Conservation (phyloP, 2,329 filamentous ascomycete species). For the Emergomyces orientalis region DNA sequence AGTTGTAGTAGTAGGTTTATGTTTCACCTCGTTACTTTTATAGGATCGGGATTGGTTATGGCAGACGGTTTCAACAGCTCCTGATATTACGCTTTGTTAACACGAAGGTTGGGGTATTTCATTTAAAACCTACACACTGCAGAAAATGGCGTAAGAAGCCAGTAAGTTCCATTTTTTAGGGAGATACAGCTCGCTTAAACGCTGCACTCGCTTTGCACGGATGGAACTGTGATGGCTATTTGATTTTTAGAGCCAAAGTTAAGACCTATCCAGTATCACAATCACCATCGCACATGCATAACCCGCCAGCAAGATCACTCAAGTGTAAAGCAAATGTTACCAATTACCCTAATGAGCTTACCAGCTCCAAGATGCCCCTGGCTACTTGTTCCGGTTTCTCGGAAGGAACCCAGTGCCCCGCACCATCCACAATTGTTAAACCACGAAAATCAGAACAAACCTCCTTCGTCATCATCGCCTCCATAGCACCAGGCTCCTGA, state of each 20-base stretch:
- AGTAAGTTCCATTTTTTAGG: background rate
- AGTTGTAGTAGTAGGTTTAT: background rate
- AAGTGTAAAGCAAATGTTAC: background rate
- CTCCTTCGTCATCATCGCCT: constrained; percentile 41
- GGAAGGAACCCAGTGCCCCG: constrained; percentile 63
- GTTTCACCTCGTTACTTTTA: background rate
- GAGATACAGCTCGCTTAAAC: background rate
- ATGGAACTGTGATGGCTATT: background rate
- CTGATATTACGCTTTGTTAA: background rate
- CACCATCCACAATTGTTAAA: constrained; percentile 46
- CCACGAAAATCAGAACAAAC: constrained; percentile 48
- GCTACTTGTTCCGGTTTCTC: constrained; percentile 51
- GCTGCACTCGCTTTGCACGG: background rate
- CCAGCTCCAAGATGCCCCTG: constrained; percentile 40
- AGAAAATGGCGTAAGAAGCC: background rate
- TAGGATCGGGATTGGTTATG: background rate
- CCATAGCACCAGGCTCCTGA: constrained; percentile 56
- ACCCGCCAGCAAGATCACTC: background rate
- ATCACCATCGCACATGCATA: background rate
- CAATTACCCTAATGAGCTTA: constrained; percentile 5
- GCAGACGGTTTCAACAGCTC: background rate
- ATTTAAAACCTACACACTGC: background rate
- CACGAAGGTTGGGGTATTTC: too few relatives aligned
- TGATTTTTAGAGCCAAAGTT: background rate
- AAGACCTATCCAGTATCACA: background rate